Base-by-base conservation (phyloP, 2,329 filamentous ascomycete species). In the Cordyceps javanica region DNA sequence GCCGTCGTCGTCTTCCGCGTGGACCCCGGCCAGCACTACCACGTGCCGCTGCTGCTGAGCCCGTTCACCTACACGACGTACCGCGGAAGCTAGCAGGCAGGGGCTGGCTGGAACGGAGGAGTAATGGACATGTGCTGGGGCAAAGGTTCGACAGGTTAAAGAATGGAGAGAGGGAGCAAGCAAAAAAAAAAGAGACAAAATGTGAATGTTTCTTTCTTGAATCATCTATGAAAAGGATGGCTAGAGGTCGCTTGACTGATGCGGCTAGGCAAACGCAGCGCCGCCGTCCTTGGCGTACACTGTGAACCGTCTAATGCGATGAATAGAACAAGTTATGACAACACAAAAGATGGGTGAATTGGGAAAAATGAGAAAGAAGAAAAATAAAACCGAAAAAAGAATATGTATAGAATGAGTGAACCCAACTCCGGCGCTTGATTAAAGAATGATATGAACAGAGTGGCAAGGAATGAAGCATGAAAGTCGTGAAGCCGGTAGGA, bases 21-120 rank as follows among this genome's bases (percentile, higher is more conserved):
- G 23, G 68, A 73, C 11, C 72, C 75, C 66, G 79, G 77, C 23
- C 84, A 89, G 77, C 84, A 88, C 67, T 93, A 89, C 68, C 90
- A 94, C 74, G 88, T 94, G 3, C 90, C 90, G 45, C 72, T 94
- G 67, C 68, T 94, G 70, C 70, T 93, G 73, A 85, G 87, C 62
- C 89, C 89, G 30, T 92, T 86, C 73, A 88, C 87, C 69, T 94
- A 91, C 73, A 89, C 87, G 41, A 93, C 89, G 10, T 94, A 94
- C 72, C 77, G 90, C 49, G 90, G 90, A 16, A 90, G 86, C 69
- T 91, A 75, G 75, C n/a, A n/a, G n/a, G n/a, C n/a, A n/a, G n/a
- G n/a, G n/a, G n/a, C n/a, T n/a, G n/a, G n/a, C n/a, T n/a, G n/a
- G n/a, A n/a, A n/a, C n/a, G 23, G 16, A 16, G 6, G 5, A 28